phyloP scores from a whole-genome alignment of 257 asterid genomes.

The Echium plantagineum region DNA sequence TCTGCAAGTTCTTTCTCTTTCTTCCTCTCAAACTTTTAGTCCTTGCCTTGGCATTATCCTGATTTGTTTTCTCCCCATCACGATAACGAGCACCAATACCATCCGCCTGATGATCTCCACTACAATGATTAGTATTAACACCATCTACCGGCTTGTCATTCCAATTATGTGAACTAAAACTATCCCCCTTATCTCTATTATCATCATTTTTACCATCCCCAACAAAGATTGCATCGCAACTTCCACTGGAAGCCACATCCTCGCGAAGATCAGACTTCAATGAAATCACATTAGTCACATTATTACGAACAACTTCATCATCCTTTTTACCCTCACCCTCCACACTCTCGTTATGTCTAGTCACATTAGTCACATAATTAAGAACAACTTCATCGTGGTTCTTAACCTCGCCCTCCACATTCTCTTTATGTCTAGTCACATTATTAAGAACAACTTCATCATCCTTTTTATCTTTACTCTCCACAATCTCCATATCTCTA shows the following conservation, averaged over 20 bases:
- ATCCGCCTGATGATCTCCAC: not conserved
- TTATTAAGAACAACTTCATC: not conserved
- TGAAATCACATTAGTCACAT: not conserved
- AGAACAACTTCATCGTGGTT: too few relatives aligned
- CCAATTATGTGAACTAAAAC: not conserved
- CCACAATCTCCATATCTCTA: constrained; percentile 3
- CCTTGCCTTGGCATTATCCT: too few relatives aligned
- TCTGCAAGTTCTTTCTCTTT: not conserved
- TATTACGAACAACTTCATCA: too few relatives aligned
- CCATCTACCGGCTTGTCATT: not conserved
- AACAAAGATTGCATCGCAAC: not conserved
- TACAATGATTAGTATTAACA: not conserved
- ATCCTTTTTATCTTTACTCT: not conserved
- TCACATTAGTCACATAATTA: too few relatives aligned
- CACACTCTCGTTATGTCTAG: too few relatives aligned
- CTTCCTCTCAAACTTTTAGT: not conserved
- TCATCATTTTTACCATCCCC: constrained; percentile 1
- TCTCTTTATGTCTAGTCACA: not conserved
- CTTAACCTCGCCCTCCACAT: too few relatives aligned
- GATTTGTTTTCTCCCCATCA: not conserved
- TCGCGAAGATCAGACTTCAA: not conserved
- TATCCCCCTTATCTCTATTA: not conserved
- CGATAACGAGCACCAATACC: not conserved
- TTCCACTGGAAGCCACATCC: not conserved
- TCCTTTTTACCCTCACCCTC: too few relatives aligned